phyloP scores from a whole-genome alignment of 345 rosid genomes.

The Populus ilicifolia region DNA sequence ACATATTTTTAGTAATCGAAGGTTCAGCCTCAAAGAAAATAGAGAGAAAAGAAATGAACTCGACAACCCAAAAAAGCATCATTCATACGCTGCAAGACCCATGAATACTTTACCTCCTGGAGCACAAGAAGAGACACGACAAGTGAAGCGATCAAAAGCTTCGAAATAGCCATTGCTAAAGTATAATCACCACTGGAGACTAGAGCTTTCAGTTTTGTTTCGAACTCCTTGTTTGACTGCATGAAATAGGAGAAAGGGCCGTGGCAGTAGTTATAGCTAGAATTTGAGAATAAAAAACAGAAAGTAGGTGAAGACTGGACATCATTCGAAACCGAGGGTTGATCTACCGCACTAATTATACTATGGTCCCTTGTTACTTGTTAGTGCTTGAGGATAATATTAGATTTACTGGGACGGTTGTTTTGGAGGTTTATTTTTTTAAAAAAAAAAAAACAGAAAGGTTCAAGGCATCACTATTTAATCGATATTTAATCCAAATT shows the following conservation, averaged over 20 bases:
- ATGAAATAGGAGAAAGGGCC: no score
- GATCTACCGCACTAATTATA: not conserved
- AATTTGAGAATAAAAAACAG: not conserved
- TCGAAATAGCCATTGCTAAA: conserved; percentile 39
- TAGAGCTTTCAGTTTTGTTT: not conserved
- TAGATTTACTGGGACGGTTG: not conserved
- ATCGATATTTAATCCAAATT: no score
- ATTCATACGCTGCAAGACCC: no score
- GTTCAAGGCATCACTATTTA: not conserved
- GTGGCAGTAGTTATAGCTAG: conserved; percentile 21
- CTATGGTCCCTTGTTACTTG: not conserved
- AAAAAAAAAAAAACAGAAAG: not conserved
- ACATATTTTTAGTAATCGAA: not conserved
- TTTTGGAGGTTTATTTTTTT: not conserved
- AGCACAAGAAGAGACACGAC: not conserved
- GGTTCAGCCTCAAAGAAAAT: not conserved
- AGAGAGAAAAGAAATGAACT: not conserved
- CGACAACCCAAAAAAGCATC: not conserved
- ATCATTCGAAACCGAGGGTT: not conserved
- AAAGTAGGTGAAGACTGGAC: not conserved
- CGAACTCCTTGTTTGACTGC: not conserved
- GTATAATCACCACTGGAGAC: not conserved
- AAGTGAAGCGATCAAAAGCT: not conserved
- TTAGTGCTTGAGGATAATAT: not conserved
- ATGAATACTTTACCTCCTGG: not conserved